A percentile compares a stretch with the other conserved stretches of the same genome.
Evolutionary conservation across 805 yeast species (phyloP).

Genomic region (Lachancea lanzarotensis): DNA sequence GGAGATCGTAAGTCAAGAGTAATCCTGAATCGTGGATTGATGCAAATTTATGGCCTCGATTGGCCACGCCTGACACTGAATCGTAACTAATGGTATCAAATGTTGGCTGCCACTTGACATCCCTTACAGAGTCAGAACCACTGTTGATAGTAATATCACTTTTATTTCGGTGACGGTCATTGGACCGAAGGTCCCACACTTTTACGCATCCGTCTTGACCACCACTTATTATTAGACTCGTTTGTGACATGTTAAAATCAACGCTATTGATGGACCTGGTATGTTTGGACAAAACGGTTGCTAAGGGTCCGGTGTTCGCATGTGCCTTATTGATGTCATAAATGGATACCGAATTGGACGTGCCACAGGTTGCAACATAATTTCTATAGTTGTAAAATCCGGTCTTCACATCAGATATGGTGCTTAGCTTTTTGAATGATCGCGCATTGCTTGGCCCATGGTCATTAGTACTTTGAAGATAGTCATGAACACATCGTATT

Average conservation of each 20-base stretch:
- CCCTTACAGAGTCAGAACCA: conserved; percentile 65
- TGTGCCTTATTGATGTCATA: conserved; percentile 27
- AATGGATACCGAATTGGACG: conserved; percentile 29
- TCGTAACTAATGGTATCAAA: conserved; percentile 33
- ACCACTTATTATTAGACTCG: conserved; percentile 47
- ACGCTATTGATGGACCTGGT: conserved; percentile 33
- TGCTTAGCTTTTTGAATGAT: conserved; percentile 17
- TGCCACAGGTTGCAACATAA: conserved; percentile 29
- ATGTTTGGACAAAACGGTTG: conserved; percentile 27
- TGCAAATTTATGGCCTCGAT: conserved; percentile 46
- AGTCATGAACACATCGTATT: conserved; percentile 16
- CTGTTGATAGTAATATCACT: conserved; percentile 36
- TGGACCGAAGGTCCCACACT: conserved; percentile 57
- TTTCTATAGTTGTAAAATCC: conserved; percentile 28
- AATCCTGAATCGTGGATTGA: conserved; percentile 87
- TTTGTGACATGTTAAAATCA: conserved; percentile 32
- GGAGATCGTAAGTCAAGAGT: conserved; percentile 78
- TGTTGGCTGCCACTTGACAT: conserved; percentile 45
- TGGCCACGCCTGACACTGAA: conserved; percentile 8
- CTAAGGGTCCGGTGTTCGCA: conserved; percentile 17
- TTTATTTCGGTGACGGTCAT: conserved; percentile 36
- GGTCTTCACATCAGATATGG: conserved; percentile 32
- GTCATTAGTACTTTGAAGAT: conserved; percentile 7
- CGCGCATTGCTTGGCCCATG: conserved; percentile 2
- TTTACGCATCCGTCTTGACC: conserved; percentile 77